phyloP scores from a whole-genome alignment of 108 stramenopile species.

The Fragilaria crotonensis region DNA sequence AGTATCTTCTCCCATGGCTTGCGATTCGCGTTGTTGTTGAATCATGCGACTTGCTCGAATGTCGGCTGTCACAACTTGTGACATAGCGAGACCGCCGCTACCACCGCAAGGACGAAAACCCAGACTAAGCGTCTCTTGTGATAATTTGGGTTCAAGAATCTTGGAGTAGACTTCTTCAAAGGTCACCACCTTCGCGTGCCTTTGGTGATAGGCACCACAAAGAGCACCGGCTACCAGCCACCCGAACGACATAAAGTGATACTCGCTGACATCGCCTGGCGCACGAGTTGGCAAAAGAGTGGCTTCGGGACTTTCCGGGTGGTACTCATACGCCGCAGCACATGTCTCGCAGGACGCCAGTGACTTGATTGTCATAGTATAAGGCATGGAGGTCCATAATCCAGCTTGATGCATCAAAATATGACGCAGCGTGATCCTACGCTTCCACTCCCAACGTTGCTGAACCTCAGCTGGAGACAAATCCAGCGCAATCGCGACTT shows the following conservation, averaged over 20 bases:
- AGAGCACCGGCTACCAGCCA: constrained; percentile 14
- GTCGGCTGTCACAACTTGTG: constrained; percentile 2
- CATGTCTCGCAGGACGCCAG: constrained; percentile 22
- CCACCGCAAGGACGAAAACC: constrained; percentile 2
- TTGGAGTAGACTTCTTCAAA: constrained; percentile 2
- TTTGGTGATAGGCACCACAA: constrained; percentile 15
- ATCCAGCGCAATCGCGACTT: background rate
- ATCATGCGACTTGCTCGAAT: constrained; percentile 10
- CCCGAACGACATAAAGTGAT: constrained; percentile 7
- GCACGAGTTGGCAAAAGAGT: background rate
- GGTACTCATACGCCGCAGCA: constrained; percentile 12
- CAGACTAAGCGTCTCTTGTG: background rate
- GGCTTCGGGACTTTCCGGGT: constrained; percentile 3
- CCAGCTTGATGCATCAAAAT: constrained; percentile 3
- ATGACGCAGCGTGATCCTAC: background rate
- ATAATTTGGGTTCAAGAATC: background rate
- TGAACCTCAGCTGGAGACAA: constrained; percentile 7
- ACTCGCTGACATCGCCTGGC: background rate
- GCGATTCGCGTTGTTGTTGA: constrained; percentile 3
- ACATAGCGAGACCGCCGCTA: background rate
- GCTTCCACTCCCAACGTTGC: constrained; percentile 15
- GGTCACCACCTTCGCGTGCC: background rate
- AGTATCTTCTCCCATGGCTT: constrained; percentile 2
- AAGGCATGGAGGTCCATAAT: background rate
- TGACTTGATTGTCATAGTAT: background rate